These are phyloP conservation scores for Platanthera zijinensis DNA, from an alignment of 106 monocot genomes.

Conservation along the genomic window DNA sequence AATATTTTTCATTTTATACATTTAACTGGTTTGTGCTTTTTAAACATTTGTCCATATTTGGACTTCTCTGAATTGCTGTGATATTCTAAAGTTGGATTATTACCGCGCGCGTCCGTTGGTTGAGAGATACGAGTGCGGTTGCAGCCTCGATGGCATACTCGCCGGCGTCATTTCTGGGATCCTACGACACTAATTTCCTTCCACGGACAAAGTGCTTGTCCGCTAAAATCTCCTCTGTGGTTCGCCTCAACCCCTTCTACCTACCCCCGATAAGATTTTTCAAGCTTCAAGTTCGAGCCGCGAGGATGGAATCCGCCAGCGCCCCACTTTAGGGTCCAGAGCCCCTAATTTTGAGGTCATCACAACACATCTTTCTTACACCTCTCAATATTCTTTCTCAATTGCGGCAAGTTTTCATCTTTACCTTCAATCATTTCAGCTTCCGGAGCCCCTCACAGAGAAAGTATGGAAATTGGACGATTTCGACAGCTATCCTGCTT, in stretches of 20 bases:
- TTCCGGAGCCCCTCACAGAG: constrained; percentile 84
- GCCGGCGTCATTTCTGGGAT: background rate
- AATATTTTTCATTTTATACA: too few relatives aligned
- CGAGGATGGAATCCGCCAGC: constrained; percentile 55
- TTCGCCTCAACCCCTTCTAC: background rate
- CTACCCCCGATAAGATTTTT: background rate
- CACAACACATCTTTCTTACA: too few relatives aligned
- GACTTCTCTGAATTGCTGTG: too few relatives aligned
- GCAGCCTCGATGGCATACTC: background rate
- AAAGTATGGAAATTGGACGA: constrained; percentile 84
- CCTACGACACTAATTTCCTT: background rate
- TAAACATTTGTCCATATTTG: too few relatives aligned
- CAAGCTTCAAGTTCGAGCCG: constrained; percentile 42
- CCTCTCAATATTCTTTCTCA: background rate
- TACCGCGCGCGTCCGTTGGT: background rate
- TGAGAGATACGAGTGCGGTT: background rate
- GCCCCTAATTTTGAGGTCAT: constrained; percentile 86
- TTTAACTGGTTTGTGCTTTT: too few relatives aligned
- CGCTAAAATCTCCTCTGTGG: background rate
- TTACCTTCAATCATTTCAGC: constrained; percentile 25
- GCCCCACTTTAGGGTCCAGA: constrained; percentile 44
- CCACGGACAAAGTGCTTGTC: constrained; percentile 11
- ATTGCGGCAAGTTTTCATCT: background rate
- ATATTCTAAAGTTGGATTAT: too few relatives aligned
- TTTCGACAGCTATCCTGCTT: constrained; percentile 70